A percentile compares a stretch with the other conserved stretches of the same genome.
phyloP scores from a whole-genome alignment of 2,329 filamentous ascomycete genomes.

The Hysterium pulicare region DNA sequence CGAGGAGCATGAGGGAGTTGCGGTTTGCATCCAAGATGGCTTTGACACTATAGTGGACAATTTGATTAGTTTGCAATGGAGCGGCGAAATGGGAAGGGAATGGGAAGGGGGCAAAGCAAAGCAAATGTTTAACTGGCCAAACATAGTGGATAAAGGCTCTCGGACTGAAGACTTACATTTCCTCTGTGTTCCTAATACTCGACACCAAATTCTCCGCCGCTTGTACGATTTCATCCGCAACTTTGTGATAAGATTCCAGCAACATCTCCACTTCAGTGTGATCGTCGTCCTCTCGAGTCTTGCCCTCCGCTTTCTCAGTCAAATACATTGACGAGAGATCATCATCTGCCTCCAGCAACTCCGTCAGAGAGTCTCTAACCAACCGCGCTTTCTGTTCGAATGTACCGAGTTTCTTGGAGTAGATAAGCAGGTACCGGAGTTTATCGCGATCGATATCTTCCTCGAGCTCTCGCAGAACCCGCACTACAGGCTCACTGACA shows the following conservation, averaged over 20 bases:
- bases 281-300: conserved; percentile 72
- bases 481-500: conserved; percentile 86
- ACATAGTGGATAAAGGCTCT: too few species aligned
- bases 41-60: conserved; percentile 65
- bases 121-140: too few species aligned
- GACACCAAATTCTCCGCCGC: conserved; percentile 89
- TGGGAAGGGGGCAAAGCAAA: not conserved
- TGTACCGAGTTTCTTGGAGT: conserved; percentile 91
- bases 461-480: conserved; percentile 84
- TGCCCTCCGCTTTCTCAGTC: conserved; percentile 77
- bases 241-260: conserved; percentile 94
- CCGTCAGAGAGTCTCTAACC: conserved; percentile 90
- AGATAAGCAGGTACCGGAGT: conserved; percentile 81
- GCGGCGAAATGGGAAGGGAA: not conserved
- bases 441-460: conserved; percentile 97
- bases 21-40: conserved; percentile 97
- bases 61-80: conserved; percentile 12
- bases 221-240: conserved; percentile 97
- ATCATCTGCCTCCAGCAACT: conserved; percentile 92
- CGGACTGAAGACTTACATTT: conserved; percentile 89
- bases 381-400: conserved; percentile 97
- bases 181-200: conserved; percentile 95
- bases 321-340: conserved; percentile 94
- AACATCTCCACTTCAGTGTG: conserved; percentile 97
- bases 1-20: conserved; percentile 95